A percentile compares a stretch with the other conserved stretches of the same genome.
Evolutionary conservation across 2,329 filamentous ascomycete genomes (phyloP).

Genomic region (Dichotomopilus funicola): DNA sequence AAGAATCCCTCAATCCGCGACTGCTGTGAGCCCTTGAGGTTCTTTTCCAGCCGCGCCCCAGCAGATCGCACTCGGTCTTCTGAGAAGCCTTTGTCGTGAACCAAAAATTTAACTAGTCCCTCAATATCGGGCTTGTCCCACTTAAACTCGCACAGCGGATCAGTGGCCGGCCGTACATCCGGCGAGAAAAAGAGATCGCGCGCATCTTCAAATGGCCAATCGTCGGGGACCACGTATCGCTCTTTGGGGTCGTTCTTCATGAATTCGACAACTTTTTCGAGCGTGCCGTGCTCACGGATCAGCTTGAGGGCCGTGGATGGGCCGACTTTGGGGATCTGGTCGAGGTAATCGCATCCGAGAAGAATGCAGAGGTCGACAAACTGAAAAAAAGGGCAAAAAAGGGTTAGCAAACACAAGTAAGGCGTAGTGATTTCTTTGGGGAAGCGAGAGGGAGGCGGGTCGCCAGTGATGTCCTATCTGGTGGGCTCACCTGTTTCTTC

Average conservation of each 20-base stretch:
- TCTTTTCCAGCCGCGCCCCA: constrained; percentile 77
- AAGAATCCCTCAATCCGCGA: constrained; percentile 93
- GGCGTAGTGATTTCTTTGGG: background rate
- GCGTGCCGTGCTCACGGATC: constrained; percentile 81
- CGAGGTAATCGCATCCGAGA: constrained; percentile 94
- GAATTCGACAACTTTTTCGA: constrained; percentile 79
- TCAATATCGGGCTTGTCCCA: constrained; percentile 94
- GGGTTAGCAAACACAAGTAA: background rate
- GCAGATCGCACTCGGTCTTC: constrained; percentile 84
- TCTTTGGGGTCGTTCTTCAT: constrained; percentile 70
- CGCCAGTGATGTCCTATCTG: background rate
- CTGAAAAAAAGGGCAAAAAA: constrained; percentile 36
- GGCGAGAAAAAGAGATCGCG: constrained; percentile 87
- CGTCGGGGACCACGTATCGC: constrained; percentile 83
- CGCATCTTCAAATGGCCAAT: constrained; percentile 93
- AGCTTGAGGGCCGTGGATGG: constrained; percentile 87
- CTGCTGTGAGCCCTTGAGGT: constrained; percentile 85
- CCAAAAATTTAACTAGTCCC: constrained; percentile 81
- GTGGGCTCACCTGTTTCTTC: constrained; percentile 57
- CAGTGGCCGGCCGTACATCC: constrained; percentile 75
- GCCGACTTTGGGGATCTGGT: constrained; percentile 90
- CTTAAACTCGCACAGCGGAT: constrained; percentile 90
- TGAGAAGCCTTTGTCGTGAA: constrained; percentile 91
- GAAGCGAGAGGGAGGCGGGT: background rate
- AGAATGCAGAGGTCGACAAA: constrained; percentile 98